These are phyloP conservation scores for Nemophila menziesii DNA, from an alignment of 257 asterid species.

Conservation along the genomic window DNA sequence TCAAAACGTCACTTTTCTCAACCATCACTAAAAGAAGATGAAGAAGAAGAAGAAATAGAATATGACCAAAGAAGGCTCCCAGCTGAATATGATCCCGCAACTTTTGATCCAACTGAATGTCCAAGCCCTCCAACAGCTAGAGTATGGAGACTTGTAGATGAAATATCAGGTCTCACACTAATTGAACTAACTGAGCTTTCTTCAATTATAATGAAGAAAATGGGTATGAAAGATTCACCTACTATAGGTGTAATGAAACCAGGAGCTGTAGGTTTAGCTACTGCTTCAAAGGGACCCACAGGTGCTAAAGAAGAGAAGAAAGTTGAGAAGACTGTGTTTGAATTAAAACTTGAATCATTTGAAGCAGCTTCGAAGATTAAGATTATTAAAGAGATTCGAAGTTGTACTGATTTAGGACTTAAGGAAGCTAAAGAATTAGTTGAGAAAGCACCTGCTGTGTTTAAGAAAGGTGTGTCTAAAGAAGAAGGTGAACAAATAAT, in stretches of 20 bases:
- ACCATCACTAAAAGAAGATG: conserved; percentile 44
- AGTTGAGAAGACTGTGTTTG: conserved; percentile 64
- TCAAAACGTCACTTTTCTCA: conserved; percentile 33
- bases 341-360: conserved; percentile 58
- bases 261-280: conserved; percentile 40
- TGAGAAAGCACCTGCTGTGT: conserved; percentile 32
- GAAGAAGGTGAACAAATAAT: conserved; percentile 36
- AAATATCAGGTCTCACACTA: conserved; percentile 56
- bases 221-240: conserved; percentile 25
- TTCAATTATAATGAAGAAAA: conserved; percentile 30
- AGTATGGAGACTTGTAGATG: conserved; percentile 82
- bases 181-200: conserved; percentile 50
- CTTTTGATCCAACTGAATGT: conserved; percentile 71
- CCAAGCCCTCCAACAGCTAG: conserved; percentile 71
- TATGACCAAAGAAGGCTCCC: conserved; percentile 76
- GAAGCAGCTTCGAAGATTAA: conserved; percentile 65
- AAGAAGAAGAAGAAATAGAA: conserved; percentile 51
- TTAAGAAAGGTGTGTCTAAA: conserved; percentile 33
- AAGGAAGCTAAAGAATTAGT: conserved; percentile 39
- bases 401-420: conserved; percentile 31
- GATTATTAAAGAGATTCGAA: conserved; percentile 45
- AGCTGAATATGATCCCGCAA: conserved; percentile 68
- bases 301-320: conserved; percentile 44
- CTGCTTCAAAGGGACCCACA: conserved; percentile 18
- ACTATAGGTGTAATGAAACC: conserved; percentile 39